Evolutionary conservation across 352 stramenopile species (phyloP), one percentile per base, ranked within the genome.

Genomic region (Phytophthora foliorum): DNA sequence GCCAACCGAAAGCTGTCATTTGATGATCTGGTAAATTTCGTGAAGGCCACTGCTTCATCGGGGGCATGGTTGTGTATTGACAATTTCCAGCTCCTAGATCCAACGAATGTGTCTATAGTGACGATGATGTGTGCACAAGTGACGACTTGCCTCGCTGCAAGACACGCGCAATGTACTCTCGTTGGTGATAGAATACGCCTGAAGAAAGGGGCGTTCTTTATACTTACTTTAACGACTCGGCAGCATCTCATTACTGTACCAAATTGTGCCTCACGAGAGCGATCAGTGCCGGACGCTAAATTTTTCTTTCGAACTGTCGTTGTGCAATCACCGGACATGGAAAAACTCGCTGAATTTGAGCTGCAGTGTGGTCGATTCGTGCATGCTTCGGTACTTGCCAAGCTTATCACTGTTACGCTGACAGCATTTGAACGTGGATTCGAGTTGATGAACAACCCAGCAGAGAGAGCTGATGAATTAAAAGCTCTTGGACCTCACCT

Each of bases 41-140:
- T 90, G 17, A 90, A 85, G 59, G 87, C 80, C 0, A 72, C 78
- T 3, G 75, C 82, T 13, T 68, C 77, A 0, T 81, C 67, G n/a
- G 84, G 80, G 4, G 82, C 84, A 16, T 92, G 84, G 84, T 56
- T 94, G 14, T 78, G 73, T 27, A 66, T 87, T 4, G 58, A 75
- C 22, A 77, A 80, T 11, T 63, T 87, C 1, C 69, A 85, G 0
- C 52, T 77, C 0, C 38, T 91, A 8, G 42, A 72, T 2, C 9
- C 25, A 2, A 48, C 25, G 1, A 50, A 63, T 9, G 34, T 83
- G 1, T 78, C 73, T 0, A 51, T 80, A 4, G 44, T 89, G 7
- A 71, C 54, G 10, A 55, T 72, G 9, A 21, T 91, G 3, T 93
- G 85, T 41, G 60, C 71, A 5, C 80, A 90, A 49, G 72, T 89